Percentiles rank a stretch among this genome's conserved stretches.
These are phyloP conservation scores for Cyclostephanos invisitatus DNA, from an alignment of 108 stramenopile genomes.

Conservation along the genomic window DNA sequence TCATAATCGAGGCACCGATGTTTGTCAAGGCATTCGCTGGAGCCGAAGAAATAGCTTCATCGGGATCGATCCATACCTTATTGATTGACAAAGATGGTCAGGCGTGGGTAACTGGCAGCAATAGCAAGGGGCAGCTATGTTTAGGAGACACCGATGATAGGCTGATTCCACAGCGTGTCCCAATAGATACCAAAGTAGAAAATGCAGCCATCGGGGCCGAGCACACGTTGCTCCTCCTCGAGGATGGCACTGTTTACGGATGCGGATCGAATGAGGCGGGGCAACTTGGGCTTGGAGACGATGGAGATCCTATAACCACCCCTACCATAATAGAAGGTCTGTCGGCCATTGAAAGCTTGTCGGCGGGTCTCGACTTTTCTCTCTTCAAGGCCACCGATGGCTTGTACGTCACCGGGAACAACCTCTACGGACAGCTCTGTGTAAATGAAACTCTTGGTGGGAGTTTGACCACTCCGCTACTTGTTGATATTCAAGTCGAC, in stretches of 20 bases:
- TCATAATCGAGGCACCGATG: conserved; percentile 22
- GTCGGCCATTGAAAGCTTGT: conserved; percentile 17
- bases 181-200: conserved; percentile 12
- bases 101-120: conserved; percentile 44
- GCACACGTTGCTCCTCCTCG: conserved; percentile 49
- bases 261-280: conserved; percentile 62
- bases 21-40: conserved; percentile 42
- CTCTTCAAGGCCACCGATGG: conserved; percentile 35
- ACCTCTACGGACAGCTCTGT: conserved; percentile 41
- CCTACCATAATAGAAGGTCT: conserved; percentile 36
- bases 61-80: conserved; percentile 40
- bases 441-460: conserved; percentile 17
- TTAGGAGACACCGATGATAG: conserved; percentile 42
- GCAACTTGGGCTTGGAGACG: conserved; percentile 50
- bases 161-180: conserved; percentile 26
- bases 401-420: conserved; percentile 39
- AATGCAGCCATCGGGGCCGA: conserved; percentile 46
- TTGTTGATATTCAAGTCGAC: conserved; percentile 19
- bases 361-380: conserved; percentile 30
- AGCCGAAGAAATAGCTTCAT: conserved; percentile 17
- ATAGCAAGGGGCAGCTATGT: conserved; percentile 42
- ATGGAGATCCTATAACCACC: background rate
- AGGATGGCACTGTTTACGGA: conserved; percentile 50
- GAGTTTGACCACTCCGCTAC: conserved; percentile 20
- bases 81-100: conserved; percentile 38